phyloP scores from a whole-genome alignment of 2,329 filamentous ascomycete genomes.

The Penicillium thymicola region DNA sequence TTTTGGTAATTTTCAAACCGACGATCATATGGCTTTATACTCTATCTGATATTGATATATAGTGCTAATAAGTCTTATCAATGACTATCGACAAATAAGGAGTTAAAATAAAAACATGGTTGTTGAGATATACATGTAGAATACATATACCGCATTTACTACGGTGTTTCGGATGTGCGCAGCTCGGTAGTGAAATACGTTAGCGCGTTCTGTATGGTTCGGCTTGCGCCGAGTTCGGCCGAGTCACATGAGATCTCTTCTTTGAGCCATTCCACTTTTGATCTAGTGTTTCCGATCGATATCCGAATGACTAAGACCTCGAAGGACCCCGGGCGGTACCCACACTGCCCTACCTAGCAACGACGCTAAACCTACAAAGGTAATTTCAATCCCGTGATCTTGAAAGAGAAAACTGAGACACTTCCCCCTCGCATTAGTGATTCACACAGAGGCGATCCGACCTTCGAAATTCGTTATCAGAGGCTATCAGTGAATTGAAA shows the following conservation, averaged over 20 bases:
- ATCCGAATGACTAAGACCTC: background rate
- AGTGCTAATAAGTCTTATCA: too few species aligned
- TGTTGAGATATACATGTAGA: too few species aligned
- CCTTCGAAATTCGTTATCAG: background rate
- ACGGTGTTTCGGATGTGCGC: too few species aligned
- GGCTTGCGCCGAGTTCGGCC: slow-evolving; percentile 8
- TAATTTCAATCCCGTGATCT: slow-evolving; percentile 28
- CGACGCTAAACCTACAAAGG: slow-evolving; percentile 22
- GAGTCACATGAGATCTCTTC: slow-evolving; percentile 5
- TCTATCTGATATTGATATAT: too few species aligned
- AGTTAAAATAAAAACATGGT: too few species aligned
- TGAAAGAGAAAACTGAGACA: slow-evolving; percentile 8
- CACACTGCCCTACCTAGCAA: background rate
- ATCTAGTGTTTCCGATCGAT: slow-evolving; percentile 10
- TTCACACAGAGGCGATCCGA: slow-evolving; percentile 1
- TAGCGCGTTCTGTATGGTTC: slow-evolving; percentile 7
- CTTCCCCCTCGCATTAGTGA: slow-evolving; percentile 16
- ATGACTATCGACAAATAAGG: too few species aligned
- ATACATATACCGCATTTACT: too few species aligned
- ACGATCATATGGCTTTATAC: too few species aligned
- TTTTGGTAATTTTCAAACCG: too few species aligned
- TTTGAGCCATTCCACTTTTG: slow-evolving; percentile 4
- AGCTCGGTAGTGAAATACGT: too few species aligned
- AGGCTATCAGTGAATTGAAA: background rate
- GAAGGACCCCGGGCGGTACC: too few species aligned